phyloP scores from a whole-genome alignment of 2,329 filamentous ascomycete species.

The Aspergillus aculeatinus region DNA sequence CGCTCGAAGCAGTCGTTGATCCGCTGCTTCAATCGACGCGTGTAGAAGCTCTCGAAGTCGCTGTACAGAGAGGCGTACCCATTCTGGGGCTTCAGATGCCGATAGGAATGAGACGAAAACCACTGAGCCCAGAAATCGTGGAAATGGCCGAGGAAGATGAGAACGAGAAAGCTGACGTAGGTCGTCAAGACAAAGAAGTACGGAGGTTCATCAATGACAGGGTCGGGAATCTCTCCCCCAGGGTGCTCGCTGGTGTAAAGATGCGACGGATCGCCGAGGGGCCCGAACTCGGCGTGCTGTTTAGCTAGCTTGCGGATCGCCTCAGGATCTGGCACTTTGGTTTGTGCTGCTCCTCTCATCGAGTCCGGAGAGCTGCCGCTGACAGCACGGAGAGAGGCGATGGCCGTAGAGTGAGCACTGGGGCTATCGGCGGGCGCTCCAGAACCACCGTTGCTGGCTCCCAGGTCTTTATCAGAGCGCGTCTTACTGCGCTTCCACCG shows the following conservation, averaged over 20 bases:
- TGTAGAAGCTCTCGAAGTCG: slow-evolving; percentile 97
- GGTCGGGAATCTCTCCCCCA: slow-evolving; percentile 71
- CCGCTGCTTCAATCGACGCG: slow-evolving; percentile 80
- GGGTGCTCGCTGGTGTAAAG: slow-evolving; percentile 81
- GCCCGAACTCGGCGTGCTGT: slow-evolving; percentile 84
- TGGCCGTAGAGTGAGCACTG: slow-evolving; percentile 9
- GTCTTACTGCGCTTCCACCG: slow-evolving; percentile 25
- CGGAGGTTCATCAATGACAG: slow-evolving; percentile 85
- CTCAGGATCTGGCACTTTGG: slow-evolving; percentile 48
- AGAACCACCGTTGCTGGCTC: slow-evolving; percentile 5
- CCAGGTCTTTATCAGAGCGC: slow-evolving; percentile 12
- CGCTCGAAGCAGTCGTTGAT: slow-evolving; percentile 94
- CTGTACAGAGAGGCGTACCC: slow-evolving; percentile 92
- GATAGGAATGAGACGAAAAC: slow-evolving; percentile 79
- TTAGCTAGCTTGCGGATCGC: slow-evolving; percentile 70
- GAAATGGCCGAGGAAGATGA: slow-evolving; percentile 89
- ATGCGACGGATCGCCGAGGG: slow-evolving; percentile 72
- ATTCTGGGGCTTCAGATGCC: slow-evolving; percentile 72
- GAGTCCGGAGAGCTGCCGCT: slow-evolving; percentile 14
- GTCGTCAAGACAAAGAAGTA: slow-evolving; percentile 94
- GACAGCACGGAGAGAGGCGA: slow-evolving; percentile 19
- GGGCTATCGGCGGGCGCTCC: slow-evolving; percentile 6
- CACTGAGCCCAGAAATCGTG: slow-evolving; percentile 93
- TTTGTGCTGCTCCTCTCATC: background rate
- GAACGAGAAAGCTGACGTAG: slow-evolving; percentile 90